phyloP scores from a whole-genome alignment of 2,329 filamentous ascomycete species.

The Rutstroemia sp. region DNA sequence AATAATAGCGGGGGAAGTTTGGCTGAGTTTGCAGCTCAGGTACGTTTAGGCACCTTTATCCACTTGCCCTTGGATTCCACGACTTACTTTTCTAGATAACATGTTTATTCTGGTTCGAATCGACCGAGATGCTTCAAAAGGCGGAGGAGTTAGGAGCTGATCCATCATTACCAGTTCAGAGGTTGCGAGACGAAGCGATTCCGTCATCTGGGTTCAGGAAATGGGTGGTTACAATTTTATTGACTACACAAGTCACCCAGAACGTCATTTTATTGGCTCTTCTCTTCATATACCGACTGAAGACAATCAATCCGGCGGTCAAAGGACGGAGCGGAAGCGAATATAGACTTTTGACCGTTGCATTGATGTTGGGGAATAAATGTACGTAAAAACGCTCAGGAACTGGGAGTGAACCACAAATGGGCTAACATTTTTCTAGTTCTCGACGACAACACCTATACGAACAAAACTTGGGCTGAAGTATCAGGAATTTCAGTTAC shows the following conservation, averaged over 20 bases:
- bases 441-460: constrained; percentile 97
- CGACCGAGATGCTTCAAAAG: constrained; percentile 66
- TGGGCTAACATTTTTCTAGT: constrained; percentile 42
- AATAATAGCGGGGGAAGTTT: constrained; percentile 68
- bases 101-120: constrained; percentile 97
- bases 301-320: constrained; percentile 81
- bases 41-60: constrained; percentile 33
- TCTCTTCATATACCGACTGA: constrained; percentile 87
- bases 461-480: constrained; percentile 98
- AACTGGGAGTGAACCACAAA: neutral
- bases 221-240: constrained; percentile 86
- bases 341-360: constrained; percentile 85
- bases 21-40: constrained; percentile 77
- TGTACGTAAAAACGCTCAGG: constrained; percentile 45
- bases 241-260: constrained; percentile 91
- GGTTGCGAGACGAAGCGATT: constrained; percentile 63
- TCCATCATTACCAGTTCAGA: constrained; percentile 37
- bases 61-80: neutral
- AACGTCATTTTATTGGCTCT: constrained; percentile 89
- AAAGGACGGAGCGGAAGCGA: constrained; percentile 91
- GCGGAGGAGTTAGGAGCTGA: constrained; percentile 48
- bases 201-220: constrained; percentile 78
- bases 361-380: constrained; percentile 97
- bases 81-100: constrained; percentile 58
- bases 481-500: constrained; percentile 89